These are phyloP conservation scores for Teunomyces kruisii DNA, from an alignment of 805 yeast species.

Conservation along the genomic window DNA sequence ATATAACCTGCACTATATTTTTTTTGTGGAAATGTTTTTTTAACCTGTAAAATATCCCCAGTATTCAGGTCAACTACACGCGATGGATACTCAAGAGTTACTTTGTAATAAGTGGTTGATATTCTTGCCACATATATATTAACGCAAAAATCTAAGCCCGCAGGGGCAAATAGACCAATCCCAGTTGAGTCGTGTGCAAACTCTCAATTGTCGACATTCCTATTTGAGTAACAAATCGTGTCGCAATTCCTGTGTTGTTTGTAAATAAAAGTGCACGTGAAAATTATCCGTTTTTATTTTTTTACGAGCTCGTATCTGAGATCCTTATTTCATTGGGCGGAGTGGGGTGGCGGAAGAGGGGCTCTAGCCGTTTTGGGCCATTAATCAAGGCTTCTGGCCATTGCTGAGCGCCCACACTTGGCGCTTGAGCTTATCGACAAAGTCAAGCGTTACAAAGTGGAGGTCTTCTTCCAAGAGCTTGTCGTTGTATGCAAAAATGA, in stretches of 20 bases:
- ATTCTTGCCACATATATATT: background rate
- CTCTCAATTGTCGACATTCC: background rate
- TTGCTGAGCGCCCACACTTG: conserved; percentile 31
- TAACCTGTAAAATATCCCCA: background rate
- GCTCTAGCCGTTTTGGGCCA: background rate
- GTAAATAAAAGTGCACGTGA: background rate
- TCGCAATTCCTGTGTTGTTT: background rate
- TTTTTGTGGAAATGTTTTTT: background rate
- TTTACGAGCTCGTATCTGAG: background rate
- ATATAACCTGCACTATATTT: background rate
- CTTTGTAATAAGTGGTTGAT: background rate
- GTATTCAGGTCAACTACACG: no score
- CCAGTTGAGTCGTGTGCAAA: background rate
- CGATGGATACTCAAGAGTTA: no score
- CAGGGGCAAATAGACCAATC: background rate
- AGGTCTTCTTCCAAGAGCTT: conserved; percentile 34
- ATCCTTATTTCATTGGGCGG: background rate
- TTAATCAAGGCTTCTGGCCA: background rate
- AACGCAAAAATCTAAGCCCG: background rate
- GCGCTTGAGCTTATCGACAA: conserved; percentile 53
- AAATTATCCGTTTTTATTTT: background rate
- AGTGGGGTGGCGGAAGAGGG: no score
- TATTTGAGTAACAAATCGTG: background rate
- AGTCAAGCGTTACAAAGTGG: conserved; percentile 48
- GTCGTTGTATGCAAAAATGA: conserved; percentile 63